Conservation (phyloP, 805 yeast genomes). For the Zygotorulaspora sp. region DNA sequence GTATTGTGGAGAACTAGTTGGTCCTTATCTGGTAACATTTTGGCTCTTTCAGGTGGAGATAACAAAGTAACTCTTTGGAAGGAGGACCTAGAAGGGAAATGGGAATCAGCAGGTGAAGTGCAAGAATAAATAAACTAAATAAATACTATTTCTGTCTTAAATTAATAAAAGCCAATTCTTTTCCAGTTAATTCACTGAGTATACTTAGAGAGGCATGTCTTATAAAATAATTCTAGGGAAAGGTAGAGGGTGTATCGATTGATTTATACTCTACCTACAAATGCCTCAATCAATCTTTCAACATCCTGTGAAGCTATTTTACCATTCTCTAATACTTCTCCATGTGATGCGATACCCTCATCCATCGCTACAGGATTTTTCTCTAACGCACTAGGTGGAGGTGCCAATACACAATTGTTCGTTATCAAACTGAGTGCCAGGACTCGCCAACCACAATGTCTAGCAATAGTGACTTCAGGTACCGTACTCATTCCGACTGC, state of each 20-base stretch:
- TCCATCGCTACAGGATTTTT: conserved; percentile 49
- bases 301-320: conserved; percentile 77
- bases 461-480: conserved; percentile 90
- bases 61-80: conserved; percentile 95
- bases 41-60: conserved; percentile 95
- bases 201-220: conserved; percentile 1
- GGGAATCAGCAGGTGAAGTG: conserved; percentile 98
- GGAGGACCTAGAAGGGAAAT: conserved; percentile 84
- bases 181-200: background rate
- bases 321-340: conserved; percentile 85
- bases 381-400: conserved; percentile 63
- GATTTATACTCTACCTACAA: conserved; percentile 43
- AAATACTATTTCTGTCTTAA: background rate
- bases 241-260: too few species aligned
- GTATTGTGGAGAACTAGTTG: conserved; percentile 98
- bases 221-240: too few species aligned
- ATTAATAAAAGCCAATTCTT: background rate
- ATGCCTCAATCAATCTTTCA: conserved; percentile 58
- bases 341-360: conserved; percentile 82
- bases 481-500: conserved; percentile 98
- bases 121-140: conserved; percentile 50
- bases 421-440: conserved; percentile 85
- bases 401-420: conserved; percentile 68
- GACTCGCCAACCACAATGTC: conserved; percentile 79
- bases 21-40: conserved; percentile 92